phyloP scores from a whole-genome alignment of 805 yeast species.

The Ogataea siamensis region DNA sequence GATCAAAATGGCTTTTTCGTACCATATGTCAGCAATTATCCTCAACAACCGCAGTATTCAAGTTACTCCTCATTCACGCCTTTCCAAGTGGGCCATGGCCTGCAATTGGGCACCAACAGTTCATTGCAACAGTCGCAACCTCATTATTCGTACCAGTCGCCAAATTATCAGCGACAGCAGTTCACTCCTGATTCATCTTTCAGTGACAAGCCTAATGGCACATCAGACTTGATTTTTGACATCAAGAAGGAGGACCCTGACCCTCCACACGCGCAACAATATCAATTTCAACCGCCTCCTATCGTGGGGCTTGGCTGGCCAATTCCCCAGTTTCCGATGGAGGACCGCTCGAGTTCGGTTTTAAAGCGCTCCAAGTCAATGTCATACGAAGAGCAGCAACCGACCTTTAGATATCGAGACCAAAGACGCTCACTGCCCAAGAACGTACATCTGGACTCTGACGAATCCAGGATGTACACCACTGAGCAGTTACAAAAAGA shows the following conservation, averaged over 20 bases:
- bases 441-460: slow-evolving; percentile 1
- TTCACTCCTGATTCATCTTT: slow-evolving; percentile 8
- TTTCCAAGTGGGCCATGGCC: slow-evolving; percentile 7
- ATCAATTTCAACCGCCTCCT: slow-evolving; percentile 7
- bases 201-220: slow-evolving; percentile 9
- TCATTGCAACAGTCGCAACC: slow-evolving; percentile 4
- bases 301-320: slow-evolving; percentile 2
- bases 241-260: slow-evolving; percentile 13
- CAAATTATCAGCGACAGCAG: slow-evolving; percentile 6
- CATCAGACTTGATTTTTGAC: slow-evolving; percentile 5
- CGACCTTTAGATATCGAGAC: slow-evolving; percentile 1
- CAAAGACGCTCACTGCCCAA: slow-evolving; percentile 9
- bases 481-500: slow-evolving; percentile 35
- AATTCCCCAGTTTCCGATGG: slow-evolving; percentile 2
- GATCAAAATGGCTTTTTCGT: slow-evolving; percentile 8
- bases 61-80: slow-evolving; percentile 5
- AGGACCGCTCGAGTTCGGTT: slow-evolving; percentile 2
- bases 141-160: slow-evolving; percentile 10
- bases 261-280: slow-evolving; percentile 8
- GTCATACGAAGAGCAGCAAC: slow-evolving; percentile 4
- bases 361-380: slow-evolving; percentile 15
- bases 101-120: not conserved
- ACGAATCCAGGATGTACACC: slow-evolving; percentile 15
- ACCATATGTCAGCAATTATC: slow-evolving; percentile 2
- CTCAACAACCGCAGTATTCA: slow-evolving; percentile 8